These are phyloP conservation scores for Chlamydomonas sphaeroides DNA, from an alignment of 139 green algal species.

Conservation along the genomic window DNA sequence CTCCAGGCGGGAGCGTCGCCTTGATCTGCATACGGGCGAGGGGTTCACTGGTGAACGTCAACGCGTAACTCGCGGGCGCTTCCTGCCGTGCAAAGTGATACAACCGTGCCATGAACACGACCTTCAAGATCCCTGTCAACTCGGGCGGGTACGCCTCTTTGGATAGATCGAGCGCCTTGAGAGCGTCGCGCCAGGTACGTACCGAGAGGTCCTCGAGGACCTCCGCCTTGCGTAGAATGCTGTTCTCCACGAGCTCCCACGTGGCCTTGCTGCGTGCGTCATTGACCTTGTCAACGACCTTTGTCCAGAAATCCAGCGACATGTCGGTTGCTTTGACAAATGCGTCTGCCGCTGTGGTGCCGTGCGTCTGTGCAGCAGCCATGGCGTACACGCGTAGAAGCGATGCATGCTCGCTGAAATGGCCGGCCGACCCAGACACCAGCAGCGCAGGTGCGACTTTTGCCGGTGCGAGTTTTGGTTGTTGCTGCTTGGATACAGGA, in stretches of 20 bases:
- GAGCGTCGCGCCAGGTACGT: background rate
- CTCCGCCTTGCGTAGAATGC: background rate
- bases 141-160: background rate
- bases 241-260: background rate
- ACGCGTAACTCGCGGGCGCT: too few species aligned
- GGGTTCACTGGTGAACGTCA: too few species aligned
- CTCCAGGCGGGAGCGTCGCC: too few species aligned
- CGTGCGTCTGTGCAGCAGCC: too few species aligned
- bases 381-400: too few species aligned
- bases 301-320: background rate
- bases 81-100: background rate
- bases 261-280: background rate
- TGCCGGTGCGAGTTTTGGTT: too few species aligned
- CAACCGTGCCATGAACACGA: background rate
- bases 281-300: background rate
- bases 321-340: background rate
- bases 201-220: background rate
- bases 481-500: too few species aligned
- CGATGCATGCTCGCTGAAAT: too few species aligned
- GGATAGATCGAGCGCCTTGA: background rate
- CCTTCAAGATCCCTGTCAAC: background rate
- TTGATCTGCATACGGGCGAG: too few species aligned
- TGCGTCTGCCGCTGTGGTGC: too few species aligned
- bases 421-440: too few species aligned
- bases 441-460: too few species aligned